These are phyloP conservation scores for Typha latifolia DNA, from an alignment of 176 grass and related monocot species.

Conservation along the genomic window DNA sequence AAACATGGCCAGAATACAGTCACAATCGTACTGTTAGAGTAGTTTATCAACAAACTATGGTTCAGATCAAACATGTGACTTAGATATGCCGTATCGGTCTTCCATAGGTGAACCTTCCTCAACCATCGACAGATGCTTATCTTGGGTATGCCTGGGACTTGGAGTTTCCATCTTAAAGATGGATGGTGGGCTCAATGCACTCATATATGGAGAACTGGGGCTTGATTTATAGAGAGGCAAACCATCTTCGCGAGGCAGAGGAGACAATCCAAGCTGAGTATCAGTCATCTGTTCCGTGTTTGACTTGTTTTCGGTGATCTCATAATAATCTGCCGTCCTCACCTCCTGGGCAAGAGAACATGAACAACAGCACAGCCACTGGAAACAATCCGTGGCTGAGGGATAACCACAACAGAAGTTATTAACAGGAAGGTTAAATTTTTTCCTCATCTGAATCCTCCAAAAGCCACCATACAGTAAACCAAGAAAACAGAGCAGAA, in stretches of 20 bases:
- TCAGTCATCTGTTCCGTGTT: conserved; percentile 3
- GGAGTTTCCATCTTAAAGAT: conserved; percentile 37
- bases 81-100: too few relatives aligned
- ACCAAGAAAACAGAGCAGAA: conserved; percentile 36
- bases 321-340: conserved; percentile 52
- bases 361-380: conserved; percentile 30
- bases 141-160: conserved; percentile 25
- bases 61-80: too few relatives aligned
- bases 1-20: too few relatives aligned
- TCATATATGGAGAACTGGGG: conserved; percentile 35
- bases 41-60: too few relatives aligned
- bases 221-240: conserved; percentile 36
- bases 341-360: conserved; percentile 71
- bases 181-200: conserved; percentile 26
- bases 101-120: background rate
- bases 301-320: conserved; percentile 34
- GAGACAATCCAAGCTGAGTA: conserved; percentile 27
- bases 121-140: conserved; percentile 9
- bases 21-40: too few relatives aligned
- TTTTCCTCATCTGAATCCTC: conserved; percentile 32
- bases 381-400: conserved; percentile 21
- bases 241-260: conserved; percentile 39
- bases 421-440: conserved; percentile 24
- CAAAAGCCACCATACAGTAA: conserved; percentile 45
- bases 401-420: conserved; percentile 17